phyloP scores from a whole-genome alignment of 805 yeast species.

The Candida anglica region DNA sequence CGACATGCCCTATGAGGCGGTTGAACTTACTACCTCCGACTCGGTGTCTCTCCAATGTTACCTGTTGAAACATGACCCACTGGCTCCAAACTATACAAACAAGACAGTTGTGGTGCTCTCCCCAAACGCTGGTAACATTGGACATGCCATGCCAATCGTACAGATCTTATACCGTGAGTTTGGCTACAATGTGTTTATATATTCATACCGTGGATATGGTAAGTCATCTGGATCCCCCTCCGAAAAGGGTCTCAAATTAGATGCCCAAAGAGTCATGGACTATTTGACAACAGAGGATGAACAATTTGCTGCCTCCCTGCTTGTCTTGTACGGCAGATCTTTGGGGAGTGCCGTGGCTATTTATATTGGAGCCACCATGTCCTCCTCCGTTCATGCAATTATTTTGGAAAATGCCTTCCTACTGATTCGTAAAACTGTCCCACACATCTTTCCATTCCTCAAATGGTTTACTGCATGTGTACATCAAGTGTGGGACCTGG shows the following conservation, averaged over 20 bases:
- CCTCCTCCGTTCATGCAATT: constrained; percentile 52
- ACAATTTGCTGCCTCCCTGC: constrained; percentile 46
- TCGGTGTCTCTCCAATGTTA: constrained; percentile 66
- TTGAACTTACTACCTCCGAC: constrained; percentile 62
- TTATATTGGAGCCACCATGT: constrained; percentile 64
- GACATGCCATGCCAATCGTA: constrained; percentile 82
- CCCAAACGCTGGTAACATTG: constrained; percentile 97
- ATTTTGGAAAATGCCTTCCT: constrained; percentile 86
- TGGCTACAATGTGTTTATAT: constrained; percentile 74
- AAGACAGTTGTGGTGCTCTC: constrained; percentile 76
- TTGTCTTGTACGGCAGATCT: constrained; percentile 82
- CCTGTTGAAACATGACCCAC: constrained; percentile 48
- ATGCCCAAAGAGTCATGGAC: constrained; percentile 69
- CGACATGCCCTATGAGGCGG: constrained; percentile 60
- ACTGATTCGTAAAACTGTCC: constrained; percentile 63
- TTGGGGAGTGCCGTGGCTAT: constrained; percentile 94
- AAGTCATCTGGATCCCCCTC: constrained; percentile 69
- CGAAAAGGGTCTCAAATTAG: constrained; percentile 77
- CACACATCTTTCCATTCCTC: constrained; percentile 71
- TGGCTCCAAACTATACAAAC: constrained; percentile 35
- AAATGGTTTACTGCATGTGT: constrained; percentile 55
- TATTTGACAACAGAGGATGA: constrained; percentile 49
- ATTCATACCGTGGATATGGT: constrained; percentile 92
- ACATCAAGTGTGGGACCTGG: constrained; percentile 82
- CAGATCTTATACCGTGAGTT: constrained; percentile 57